Evolutionary conservation across 257 asterid genomes (phyloP), one percentile per base, ranked within the genome.

Genomic region (Galeopsis tetrahit): DNA sequence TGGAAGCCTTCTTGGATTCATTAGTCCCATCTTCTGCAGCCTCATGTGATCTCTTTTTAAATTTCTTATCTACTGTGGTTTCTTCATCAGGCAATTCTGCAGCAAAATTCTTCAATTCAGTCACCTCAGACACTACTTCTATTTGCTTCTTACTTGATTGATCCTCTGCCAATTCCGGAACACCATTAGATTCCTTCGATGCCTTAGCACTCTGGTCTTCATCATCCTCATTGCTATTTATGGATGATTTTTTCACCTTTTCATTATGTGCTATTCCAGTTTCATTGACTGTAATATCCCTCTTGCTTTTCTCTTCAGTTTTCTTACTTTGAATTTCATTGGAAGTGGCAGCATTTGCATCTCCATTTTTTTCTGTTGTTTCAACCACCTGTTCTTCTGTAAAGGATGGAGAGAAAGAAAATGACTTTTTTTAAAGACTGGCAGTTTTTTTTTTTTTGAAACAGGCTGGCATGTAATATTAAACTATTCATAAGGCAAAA

Each of bases 1-100:
- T 90, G 60, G 85, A 80, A 59, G 78, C 79, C 78, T 84, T 77
- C 59, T 81, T 63, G 51, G 82, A 77, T 79, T 84, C 83, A 33
- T 68, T 33, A 75, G 53, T 78, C 43, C 64, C 86, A 74, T 56
- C 72, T 39, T 77, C 90, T 52, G 79, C 81, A 56, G 77, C 65
- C 72, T 75, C 79, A 21, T 33, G 44, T 32, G 75, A 62, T 73
- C 60, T 62, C 80, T 69, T 76, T 78, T 57, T 48, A 75, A 74
- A 77, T 70, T 74, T 77, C 53, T 52, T 69, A 62, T 33, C 51
- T 39, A 15, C 48, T 51, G n/a, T 11, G 28, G 2, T 57, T 21
- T 21, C 28, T 21, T 1, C 28, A 21, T 21, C 28, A 21, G 28
- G 28, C 28, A 21, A 21, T 21, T 21, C 28, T 21, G 28, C 28